These are phyloP conservation scores for Coleophoma cylindrospora DNA, from an alignment of 2,329 filamentous ascomycete species.

Conservation along the genomic window DNA sequence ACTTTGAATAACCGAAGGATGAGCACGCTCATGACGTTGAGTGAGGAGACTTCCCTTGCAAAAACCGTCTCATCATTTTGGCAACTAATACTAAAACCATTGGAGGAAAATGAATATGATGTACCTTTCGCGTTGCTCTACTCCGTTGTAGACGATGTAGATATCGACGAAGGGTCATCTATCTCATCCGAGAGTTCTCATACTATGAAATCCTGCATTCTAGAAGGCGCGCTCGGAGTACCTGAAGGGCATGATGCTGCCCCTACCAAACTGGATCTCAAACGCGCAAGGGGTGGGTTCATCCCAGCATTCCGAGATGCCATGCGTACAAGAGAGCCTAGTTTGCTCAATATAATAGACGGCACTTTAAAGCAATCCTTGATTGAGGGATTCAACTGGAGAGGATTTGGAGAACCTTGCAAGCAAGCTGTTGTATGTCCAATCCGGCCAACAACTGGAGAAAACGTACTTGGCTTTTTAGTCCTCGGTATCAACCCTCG, in stretches of 20 bases:
- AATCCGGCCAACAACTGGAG: slow-evolving; percentile 67
- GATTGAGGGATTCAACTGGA: slow-evolving; percentile 62
- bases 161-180: slow-evolving; percentile 62
- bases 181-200: slow-evolving; percentile 61
- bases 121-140: slow-evolving; percentile 74
- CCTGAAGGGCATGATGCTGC: slow-evolving; percentile 58
- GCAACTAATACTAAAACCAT: slow-evolving; percentile 59
- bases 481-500: slow-evolving; percentile 73
- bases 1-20: slow-evolving; percentile 73
- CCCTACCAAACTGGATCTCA: slow-evolving; percentile 60
- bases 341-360: slow-evolving; percentile 59
- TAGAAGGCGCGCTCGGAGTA: slow-evolving; percentile 70
- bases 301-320: slow-evolving; percentile 71
- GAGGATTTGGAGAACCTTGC: slow-evolving; percentile 67
- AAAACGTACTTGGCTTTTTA: slow-evolving; percentile 69
- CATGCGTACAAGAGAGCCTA: slow-evolving; percentile 60
- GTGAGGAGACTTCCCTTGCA: slow-evolving; percentile 66
- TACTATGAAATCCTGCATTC: slow-evolving; percentile 56
- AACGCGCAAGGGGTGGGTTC: slow-evolving; percentile 65
- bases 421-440: slow-evolving; percentile 71
- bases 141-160: slow-evolving; percentile 63
- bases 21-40: slow-evolving; percentile 70
- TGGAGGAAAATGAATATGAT: slow-evolving; percentile 69
- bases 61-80: slow-evolving; percentile 69
- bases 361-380: slow-evolving; percentile 59